A percentile compares a stretch with the other conserved stretches of the same genome.
Conservation (phyloP, 2,329 filamentous ascomycete genomes). For the Xylaria sp. region DNA sequence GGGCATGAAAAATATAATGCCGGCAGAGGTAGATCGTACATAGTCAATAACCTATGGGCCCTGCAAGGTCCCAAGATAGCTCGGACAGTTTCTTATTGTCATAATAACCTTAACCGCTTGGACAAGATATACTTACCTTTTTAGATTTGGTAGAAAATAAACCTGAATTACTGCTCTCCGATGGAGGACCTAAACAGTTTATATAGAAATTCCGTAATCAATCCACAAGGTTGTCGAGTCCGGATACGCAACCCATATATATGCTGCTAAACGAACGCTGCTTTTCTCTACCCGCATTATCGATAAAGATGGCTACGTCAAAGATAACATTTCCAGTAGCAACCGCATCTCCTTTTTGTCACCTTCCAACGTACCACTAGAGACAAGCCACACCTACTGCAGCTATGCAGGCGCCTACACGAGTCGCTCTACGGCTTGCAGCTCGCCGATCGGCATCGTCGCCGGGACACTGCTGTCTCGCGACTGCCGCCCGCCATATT, state of each 20-base stretch:
- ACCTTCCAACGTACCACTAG: not conserved
- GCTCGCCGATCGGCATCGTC: constrained; percentile 46
- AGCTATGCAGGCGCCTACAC: constrained; percentile 56
- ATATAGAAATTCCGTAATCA: not conserved
- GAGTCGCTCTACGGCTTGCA: constrained; percentile 54
- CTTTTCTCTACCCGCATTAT: not conserved
- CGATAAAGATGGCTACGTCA: constrained; percentile 21
- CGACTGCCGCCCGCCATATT: constrained; percentile 46
- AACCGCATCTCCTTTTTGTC: not conserved
- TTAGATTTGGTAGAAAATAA: not conserved
- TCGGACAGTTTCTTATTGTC: not conserved
- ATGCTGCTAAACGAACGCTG: constrained; percentile 7
- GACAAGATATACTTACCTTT: not conserved
- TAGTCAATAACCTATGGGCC: not conserved
- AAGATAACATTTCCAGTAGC: not conserved
- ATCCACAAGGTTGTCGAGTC: not conserved
- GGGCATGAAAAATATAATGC: not conserved
- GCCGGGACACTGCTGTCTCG: constrained; percentile 32
- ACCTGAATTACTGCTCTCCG: not conserved
- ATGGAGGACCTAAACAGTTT: not conserved
- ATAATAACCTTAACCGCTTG: not conserved
- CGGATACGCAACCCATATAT: not conserved
- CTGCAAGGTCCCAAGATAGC: not conserved
- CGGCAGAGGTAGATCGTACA: not conserved
- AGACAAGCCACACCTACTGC: constrained; percentile 12